phyloP scores from a whole-genome alignment of 495 filamentous ascomycete genomes.

The Hyphodiscus hymeniophilus region DNA sequence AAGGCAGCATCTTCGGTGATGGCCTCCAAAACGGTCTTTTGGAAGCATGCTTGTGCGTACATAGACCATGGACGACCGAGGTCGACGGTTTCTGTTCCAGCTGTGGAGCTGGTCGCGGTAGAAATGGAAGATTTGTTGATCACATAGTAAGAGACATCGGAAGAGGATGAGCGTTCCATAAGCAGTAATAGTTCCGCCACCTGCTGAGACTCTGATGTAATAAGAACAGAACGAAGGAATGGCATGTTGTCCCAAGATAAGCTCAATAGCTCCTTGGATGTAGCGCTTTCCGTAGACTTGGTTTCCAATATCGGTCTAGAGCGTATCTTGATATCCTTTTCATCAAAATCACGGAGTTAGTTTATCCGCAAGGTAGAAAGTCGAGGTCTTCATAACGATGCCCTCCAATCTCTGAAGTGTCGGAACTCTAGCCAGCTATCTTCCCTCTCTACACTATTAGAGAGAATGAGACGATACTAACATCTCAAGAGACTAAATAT shows the following conservation, averaged over 20 bases:
- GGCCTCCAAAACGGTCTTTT: conserved; percentile 43
- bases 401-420: no score
- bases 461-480: no score
- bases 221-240: conserved; percentile 53
- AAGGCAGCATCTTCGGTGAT: conserved; percentile 47
- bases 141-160: conserved; percentile 50
- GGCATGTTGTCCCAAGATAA: conserved; percentile 51
- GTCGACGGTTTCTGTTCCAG: conserved; percentile 44
- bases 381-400: no score
- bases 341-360: conserved; percentile 35
- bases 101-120: conserved; percentile 13
- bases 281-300: conserved; percentile 39
- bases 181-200: conserved; percentile 48
- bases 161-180: conserved; percentile 45
- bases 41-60: conserved; percentile 55
- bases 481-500: no score
- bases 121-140: conserved; percentile 46
- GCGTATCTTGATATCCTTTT: conserved; percentile 43
- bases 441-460: no score
- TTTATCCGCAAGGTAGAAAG: no score
- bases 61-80: conserved; percentile 59
- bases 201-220: conserved; percentile 46
- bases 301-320: conserved; percentile 36
- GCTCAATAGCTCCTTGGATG: conserved; percentile 43
- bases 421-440: no score